phyloP scores from a whole-genome alignment of 768 basidiomycete species.

The Trametes cubensis region DNA sequence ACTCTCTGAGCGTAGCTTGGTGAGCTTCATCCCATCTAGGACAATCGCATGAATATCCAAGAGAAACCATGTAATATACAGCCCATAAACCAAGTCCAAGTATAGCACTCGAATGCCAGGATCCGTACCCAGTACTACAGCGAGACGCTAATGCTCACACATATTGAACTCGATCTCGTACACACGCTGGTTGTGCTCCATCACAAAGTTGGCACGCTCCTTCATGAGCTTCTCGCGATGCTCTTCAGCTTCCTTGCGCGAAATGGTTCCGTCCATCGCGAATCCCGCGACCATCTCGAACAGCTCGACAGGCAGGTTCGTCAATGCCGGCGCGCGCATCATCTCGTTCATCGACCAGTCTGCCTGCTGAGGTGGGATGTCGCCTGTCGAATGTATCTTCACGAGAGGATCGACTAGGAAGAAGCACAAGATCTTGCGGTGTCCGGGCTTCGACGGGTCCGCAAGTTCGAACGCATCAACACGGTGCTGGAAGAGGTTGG shows the following conservation, averaged over 20 bases:
- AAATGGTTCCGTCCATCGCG: neutral
- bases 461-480: slow-evolving; percentile 40
- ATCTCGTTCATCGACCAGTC: slow-evolving; percentile 26
- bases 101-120: too few relatives aligned
- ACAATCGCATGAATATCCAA: too few relatives aligned
- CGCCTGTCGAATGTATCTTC: slow-evolving; percentile 34
- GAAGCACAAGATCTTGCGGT: slow-evolving; percentile 42
- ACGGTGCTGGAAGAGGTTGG: slow-evolving; percentile 43
- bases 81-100: too few relatives aligned
- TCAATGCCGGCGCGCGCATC: too few relatives aligned
- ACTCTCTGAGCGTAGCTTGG: too few relatives aligned
- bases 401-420: slow-evolving; percentile 42
- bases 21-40: too few relatives aligned
- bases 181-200: neutral
- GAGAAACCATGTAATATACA: too few relatives aligned
- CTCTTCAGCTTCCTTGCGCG: neutral
- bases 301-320: too few relatives aligned
- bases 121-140: too few relatives aligned
- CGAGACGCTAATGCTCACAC: too few relatives aligned
- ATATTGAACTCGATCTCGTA: too few relatives aligned
- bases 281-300: neutral
- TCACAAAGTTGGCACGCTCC: too few relatives aligned
- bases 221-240: neutral
- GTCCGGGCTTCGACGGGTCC: slow-evolving; percentile 39
- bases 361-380: slow-evolving; percentile 37